Evolutionary conservation across 306 rosid genomes (phyloP).

Genomic region (Dicorynia guianensis): DNA sequence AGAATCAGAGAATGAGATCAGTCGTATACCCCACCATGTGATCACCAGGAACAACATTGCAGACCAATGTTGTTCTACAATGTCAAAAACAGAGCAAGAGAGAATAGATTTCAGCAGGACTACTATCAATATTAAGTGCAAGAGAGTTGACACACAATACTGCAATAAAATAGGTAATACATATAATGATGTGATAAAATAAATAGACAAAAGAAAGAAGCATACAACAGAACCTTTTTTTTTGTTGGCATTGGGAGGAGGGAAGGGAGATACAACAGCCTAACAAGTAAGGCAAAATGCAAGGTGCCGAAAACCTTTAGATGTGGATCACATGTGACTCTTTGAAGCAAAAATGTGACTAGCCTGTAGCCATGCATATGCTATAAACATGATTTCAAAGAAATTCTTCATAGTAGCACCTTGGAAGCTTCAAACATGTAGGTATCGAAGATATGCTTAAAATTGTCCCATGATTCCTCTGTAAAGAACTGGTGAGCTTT

Average conservation of each 20-base stretch:
- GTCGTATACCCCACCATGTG: background rate
- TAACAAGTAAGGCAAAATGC: background rate
- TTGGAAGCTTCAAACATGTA: conserved; percentile 94
- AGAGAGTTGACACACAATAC: background rate
- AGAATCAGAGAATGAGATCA: conserved; percentile 3
- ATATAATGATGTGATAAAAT: too few species aligned
- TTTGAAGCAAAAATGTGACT: background rate
- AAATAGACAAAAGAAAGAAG: too few species aligned
- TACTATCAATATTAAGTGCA: background rate
- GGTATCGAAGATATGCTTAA: conserved; percentile 82
- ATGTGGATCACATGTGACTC: background rate
- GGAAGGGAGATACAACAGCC: background rate
- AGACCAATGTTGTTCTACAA: background rate
- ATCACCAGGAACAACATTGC: background rate
- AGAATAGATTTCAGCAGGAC: background rate
- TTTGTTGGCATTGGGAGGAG: too few species aligned
- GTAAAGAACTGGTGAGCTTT: conserved; percentile 97
- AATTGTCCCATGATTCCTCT: conserved; percentile 94
- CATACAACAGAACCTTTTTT: too few species aligned
- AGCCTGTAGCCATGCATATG: background rate
- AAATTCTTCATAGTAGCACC: conserved; percentile 54
- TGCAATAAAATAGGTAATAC: background rate
- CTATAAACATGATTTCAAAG: conserved; percentile 15
- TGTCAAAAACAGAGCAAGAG: background rate
- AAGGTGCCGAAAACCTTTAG: background rate